phyloP scores from a whole-genome alignment of 2,329 filamentous ascomycete genomes.

The Beauveria rudraprayagi region DNA sequence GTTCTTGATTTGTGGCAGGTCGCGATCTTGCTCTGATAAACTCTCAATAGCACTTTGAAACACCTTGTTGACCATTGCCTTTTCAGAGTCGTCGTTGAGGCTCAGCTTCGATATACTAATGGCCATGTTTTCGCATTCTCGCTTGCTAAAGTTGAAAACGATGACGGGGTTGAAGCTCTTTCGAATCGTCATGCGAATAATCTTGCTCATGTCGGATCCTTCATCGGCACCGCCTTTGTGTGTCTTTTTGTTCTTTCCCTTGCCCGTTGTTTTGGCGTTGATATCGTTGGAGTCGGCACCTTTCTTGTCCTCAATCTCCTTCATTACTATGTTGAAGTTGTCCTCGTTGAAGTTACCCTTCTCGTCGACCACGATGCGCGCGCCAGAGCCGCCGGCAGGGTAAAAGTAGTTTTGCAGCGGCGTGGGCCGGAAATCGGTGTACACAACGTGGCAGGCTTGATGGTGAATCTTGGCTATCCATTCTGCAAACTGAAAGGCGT shows the following conservation, averaged over 20 bases:
- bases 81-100: slow-evolving; percentile 95
- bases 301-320: slow-evolving; percentile 77
- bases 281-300: slow-evolving; percentile 75
- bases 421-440: slow-evolving; percentile 95
- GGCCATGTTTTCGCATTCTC: slow-evolving; percentile 87
- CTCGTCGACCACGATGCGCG: slow-evolving; percentile 91
- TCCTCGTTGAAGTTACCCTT: slow-evolving; percentile 94
- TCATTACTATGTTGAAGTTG: slow-evolving; percentile 96
- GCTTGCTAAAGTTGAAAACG: slow-evolving; percentile 98
- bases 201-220: slow-evolving; percentile 86
- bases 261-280: slow-evolving; percentile 73
- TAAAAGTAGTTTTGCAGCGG: slow-evolving; percentile 98
- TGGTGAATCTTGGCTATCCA: slow-evolving; percentile 98
- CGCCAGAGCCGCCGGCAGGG: slow-evolving; percentile 83
- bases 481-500: slow-evolving; percentile 97
- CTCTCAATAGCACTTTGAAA: slow-evolving; percentile 90
- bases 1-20: slow-evolving; percentile 82
- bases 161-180: slow-evolving; percentile 98
- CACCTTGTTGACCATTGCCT: slow-evolving; percentile 87
- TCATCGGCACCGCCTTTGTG: slow-evolving; percentile 77
- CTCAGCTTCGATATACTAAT: slow-evolving; percentile 77
- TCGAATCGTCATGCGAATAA: slow-evolving; percentile 97
- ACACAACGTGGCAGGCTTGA: slow-evolving; percentile 97
- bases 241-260: slow-evolving; percentile 83
- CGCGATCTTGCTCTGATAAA: slow-evolving; percentile 83